Evolutionary conservation across 1,284 basidiomycete species (phyloP), one percentile per base, ranked within the genome.

Genomic region (Malassezia yamatoensis): DNA sequence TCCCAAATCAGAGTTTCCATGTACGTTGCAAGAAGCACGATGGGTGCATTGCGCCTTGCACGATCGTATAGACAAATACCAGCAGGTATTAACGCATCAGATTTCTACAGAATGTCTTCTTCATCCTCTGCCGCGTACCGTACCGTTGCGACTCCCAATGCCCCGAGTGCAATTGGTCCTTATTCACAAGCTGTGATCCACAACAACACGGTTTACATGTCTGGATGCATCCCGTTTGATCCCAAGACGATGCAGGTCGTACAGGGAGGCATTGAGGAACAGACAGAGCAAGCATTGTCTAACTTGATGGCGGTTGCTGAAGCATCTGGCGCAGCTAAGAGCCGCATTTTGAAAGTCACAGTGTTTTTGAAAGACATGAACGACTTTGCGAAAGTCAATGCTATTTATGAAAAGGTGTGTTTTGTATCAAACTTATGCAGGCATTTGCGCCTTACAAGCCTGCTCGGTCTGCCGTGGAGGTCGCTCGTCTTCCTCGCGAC

Each of bases 341-440:
- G 62, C 54, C 62, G 62, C 54, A 50, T 66, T 5, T 57, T 65
- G 53, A 67, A 70, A 60, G 62, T 57, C 29, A 64, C 67, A 85
- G 86, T 94, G 44, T 96, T 96, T 79, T 77, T 96, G 72, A 89
- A 93, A 76, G 79, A 82, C 66, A 93, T 96, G 89, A 80, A 86
- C 70, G 87, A 96, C 77, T 96, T 96, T 76, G 83, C 75, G 12
- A 79, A 81, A 51, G 84, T 96, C 75, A 98, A 96, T 76, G 80
- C 76, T 39, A 64, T 77, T 40, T 77, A 77, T 61, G 68, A 73
- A 37, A 67, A 72, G 60, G 38, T 39, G 20, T 20, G 38, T 39
- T 3, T 20, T n/a, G 3, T 20, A 4, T 29, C 24, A 3, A 29
- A 20, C 8, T 39, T 20, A 39, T 20, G 6, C 38, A 39, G 38